These are phyloP conservation scores for Ascochyta clinopodiicola DNA, from an alignment of 2,329 filamentous ascomycete species.

Conservation along the genomic window DNA sequence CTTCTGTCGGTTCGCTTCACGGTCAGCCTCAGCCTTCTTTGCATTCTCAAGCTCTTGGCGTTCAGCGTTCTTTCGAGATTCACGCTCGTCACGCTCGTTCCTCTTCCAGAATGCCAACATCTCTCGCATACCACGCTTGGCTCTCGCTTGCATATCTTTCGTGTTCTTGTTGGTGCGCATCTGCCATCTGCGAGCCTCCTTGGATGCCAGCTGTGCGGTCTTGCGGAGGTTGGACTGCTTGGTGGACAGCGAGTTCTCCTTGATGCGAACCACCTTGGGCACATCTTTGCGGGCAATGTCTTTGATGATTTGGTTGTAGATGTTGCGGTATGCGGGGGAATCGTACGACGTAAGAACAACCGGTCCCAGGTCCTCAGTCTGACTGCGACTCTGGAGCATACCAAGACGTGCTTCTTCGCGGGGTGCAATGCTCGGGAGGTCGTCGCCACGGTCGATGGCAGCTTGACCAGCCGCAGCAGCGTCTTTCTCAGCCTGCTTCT, in stretches of 20 bases:
- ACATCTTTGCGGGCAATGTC: constrained; percentile 94
- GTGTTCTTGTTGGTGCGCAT: constrained; percentile 97
- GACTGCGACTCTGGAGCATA: constrained; percentile 50
- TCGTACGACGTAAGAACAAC: constrained; percentile 65
- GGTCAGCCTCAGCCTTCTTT: constrained; percentile 94
- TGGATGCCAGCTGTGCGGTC: constrained; percentile 93
- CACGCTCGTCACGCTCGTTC: constrained; percentile 96
- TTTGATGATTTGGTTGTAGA: constrained; percentile 97
- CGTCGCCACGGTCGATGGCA: constrained; percentile 78
- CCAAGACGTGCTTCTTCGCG: constrained; percentile 63
- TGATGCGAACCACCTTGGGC: constrained; percentile 88
- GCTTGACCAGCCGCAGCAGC: constrained; percentile 88
- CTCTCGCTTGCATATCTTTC: constrained; percentile 94
- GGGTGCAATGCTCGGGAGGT: constrained; percentile 67
- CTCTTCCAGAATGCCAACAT: constrained; percentile 99
- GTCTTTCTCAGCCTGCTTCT: constrained; percentile 72
- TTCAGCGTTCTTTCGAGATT: constrained; percentile 91
- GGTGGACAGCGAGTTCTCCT: constrained; percentile 81
- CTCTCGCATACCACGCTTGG: constrained; percentile 98
- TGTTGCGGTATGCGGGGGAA: constrained; percentile 93
- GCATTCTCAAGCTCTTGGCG: constrained; percentile 96
- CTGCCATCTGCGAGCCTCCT: constrained; percentile 97
- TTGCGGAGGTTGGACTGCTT: constrained; percentile 97
- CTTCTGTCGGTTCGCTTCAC: constrained; percentile 96
- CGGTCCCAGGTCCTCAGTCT: constrained; percentile 57